Percentiles rank a stretch among this genome's conserved stretches.
Evolutionary conservation across 345 rosid species (phyloP).

Genomic region (Euphorbia peplus): DNA sequence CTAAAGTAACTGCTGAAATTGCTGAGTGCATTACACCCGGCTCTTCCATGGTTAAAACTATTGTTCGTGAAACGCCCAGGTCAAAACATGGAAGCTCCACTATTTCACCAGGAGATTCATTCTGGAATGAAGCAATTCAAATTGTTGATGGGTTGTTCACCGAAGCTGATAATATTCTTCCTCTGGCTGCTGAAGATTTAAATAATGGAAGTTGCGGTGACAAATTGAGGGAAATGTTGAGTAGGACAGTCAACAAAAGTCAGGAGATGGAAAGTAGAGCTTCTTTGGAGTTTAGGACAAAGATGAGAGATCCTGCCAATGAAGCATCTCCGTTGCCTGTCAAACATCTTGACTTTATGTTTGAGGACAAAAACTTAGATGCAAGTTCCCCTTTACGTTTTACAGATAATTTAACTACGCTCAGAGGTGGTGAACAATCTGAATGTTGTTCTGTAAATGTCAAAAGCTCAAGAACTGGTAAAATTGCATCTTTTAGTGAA

Average conservation of each 20-base stretch:
- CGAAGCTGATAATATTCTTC: slow-evolving; percentile 34
- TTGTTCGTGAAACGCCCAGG: slow-evolving; percentile 51
- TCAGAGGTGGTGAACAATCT: slow-evolving; percentile 33
- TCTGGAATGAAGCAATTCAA: slow-evolving; percentile 94
- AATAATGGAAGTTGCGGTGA: slow-evolving; percentile 30
- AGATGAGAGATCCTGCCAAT: slow-evolving; percentile 33
- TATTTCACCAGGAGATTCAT: slow-evolving; percentile 95
- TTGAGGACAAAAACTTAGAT: slow-evolving; percentile 54
- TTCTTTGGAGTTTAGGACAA: slow-evolving; percentile 45
- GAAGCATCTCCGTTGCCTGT: slow-evolving; percentile 69
- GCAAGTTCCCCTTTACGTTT: slow-evolving; percentile 24
- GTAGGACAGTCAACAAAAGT: slow-evolving; percentile 43
- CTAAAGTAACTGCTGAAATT: slow-evolving; percentile 33
- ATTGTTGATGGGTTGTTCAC: slow-evolving; percentile 77
- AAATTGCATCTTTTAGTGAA: slow-evolving; percentile 16
- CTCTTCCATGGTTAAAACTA: slow-evolving; percentile 43
- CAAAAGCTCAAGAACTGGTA: slow-evolving; percentile 24
- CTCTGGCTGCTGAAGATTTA: slow-evolving; percentile 27
- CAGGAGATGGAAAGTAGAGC: slow-evolving; percentile 27
- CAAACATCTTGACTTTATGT: slow-evolving; percentile 71
- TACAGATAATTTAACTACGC: slow-evolving; percentile 21
- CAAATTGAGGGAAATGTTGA: slow-evolving; percentile 32
- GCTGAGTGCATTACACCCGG: slow-evolving; percentile 63
- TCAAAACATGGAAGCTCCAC: slow-evolving; percentile 78
- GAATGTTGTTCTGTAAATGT: slow-evolving; percentile 30